A percentile compares a stretch with the other conserved stretches of the same genome.
Conservation (phyloP, 106 monocot species). For the Dioscorea alata region DNA sequence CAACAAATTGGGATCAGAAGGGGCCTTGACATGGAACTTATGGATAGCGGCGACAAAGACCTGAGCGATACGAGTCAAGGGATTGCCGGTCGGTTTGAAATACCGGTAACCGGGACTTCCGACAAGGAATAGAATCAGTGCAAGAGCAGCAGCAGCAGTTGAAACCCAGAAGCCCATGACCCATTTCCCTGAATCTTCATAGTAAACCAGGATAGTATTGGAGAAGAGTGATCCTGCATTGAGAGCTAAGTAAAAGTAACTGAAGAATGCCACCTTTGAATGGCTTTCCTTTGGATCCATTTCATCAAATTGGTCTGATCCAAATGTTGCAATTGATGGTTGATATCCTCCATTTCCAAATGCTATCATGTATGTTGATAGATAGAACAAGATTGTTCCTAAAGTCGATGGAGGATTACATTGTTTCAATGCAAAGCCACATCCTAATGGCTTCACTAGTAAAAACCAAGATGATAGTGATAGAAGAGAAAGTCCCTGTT, state of each 20-base stretch:
- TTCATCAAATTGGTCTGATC: constrained; percentile 74
- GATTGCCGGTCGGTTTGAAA: constrained; percentile 62
- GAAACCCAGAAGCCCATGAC: constrained; percentile 64
- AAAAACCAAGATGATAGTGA: constrained; percentile 54
- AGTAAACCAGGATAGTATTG: constrained; percentile 70
- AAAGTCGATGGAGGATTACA: constrained; percentile 29
- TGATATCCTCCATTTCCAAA: constrained; percentile 75
- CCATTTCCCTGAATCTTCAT: constrained; percentile 58
- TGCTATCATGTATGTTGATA: constrained; percentile 74
- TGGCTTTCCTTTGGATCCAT: constrained; percentile 36
- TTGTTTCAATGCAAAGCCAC: constrained; percentile 36
- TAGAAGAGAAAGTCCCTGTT: constrained; percentile 56
- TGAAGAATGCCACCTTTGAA: constrained; percentile 73
- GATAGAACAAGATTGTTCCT: constrained; percentile 46
- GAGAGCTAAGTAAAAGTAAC: constrained; percentile 84
- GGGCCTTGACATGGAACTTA: constrained; percentile 40
- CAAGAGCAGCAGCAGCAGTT: constrained; percentile 29
- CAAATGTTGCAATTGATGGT: constrained; percentile 57
- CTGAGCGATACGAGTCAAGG: constrained; percentile 55
- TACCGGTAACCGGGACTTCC: constrained; percentile 48
- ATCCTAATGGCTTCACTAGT: constrained; percentile 65
- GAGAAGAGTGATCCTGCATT: constrained; percentile 77
- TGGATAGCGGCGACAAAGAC: constrained; percentile 50
- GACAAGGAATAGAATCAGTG: constrained; percentile 39
- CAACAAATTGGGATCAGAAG: constrained; percentile 20